phyloP scores from a whole-genome alignment of 164 flowering plant species.

The Cinnamomum micranthum region DNA sequence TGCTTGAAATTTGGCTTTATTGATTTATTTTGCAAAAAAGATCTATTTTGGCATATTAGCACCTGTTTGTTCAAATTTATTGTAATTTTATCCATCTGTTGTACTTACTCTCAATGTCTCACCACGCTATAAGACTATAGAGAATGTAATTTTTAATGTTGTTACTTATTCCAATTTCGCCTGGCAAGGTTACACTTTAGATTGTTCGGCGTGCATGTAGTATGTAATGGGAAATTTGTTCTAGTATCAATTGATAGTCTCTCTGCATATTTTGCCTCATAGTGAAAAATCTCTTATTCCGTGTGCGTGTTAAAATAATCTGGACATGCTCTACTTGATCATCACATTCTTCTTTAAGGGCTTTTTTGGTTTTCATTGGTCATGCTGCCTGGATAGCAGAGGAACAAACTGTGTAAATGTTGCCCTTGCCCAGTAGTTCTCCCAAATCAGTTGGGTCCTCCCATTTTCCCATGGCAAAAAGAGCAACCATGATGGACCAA shows the following conservation, averaged over 20 bases:
- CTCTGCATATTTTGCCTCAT: not conserved
- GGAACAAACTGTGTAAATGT: not conserved
- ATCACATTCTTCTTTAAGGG: not conserved
- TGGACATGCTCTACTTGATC: not conserved
- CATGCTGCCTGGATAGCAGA: not conserved
- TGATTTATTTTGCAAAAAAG: not conserved
- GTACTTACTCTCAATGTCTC: not conserved
- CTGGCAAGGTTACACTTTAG: not conserved
- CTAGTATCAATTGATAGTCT: not conserved
- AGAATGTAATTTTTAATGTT: not conserved
- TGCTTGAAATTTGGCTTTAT: not conserved
- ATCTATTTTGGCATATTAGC: not conserved
- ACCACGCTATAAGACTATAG: not conserved
- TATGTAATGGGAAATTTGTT: not conserved
- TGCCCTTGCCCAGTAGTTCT: not conserved
- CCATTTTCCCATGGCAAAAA: too few species aligned
- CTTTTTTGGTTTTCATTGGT: not conserved
- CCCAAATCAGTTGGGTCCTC: not conserved
- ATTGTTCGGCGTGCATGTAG: not conserved
- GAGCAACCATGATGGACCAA: too few species aligned
- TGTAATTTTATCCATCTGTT: not conserved
- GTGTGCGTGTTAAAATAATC: too few species aligned
- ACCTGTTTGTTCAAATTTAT: not conserved
- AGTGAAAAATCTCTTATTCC: not conserved
- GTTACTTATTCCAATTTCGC: not conserved